These are phyloP conservation scores for Solanum corneliomulleri DNA, from an alignment of 257 asterid genomes.

Conservation along the genomic window DNA sequence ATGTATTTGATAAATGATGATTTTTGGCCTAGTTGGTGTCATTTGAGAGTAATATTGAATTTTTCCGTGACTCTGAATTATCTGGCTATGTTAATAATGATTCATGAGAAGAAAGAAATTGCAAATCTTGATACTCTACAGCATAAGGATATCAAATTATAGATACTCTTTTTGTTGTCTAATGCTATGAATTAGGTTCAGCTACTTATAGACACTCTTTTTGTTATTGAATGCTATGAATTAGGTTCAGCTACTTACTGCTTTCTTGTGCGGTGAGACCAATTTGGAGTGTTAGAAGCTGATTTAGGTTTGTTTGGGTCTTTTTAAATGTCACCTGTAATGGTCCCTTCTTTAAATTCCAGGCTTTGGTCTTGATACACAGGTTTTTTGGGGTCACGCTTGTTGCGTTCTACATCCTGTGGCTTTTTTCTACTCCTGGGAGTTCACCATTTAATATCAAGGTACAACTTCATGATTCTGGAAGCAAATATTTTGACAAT, in stretches of 20 bases:
- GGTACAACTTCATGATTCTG: conserved; percentile 25
- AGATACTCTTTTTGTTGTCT: neutral
- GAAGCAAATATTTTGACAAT: neutral
- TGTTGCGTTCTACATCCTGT: conserved; percentile 65
- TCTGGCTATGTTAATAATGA: neutral
- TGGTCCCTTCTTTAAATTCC: conserved; percentile 18
- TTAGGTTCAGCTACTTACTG: neutral
- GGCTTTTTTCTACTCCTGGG: conserved; percentile 73
- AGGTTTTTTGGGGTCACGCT: conserved; percentile 81
- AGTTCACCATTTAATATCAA: conserved; percentile 33
- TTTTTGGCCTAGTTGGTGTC: neutral
- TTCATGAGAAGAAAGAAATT: neutral
- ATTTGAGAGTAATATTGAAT: neutral
- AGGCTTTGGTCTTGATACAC: conserved; percentile 85
- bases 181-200: neutral
- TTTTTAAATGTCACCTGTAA: neutral
- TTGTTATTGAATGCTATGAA: neutral
- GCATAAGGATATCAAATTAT: neutral
- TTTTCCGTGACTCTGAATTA: neutral
- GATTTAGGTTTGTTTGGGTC: neutral
- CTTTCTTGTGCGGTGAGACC: neutral
- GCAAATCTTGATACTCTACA: neutral
- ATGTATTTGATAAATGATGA: neutral
- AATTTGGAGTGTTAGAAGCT: neutral
- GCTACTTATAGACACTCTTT: neutral